A percentile compares a stretch with the other conserved stretches of the same genome.
These are phyloP conservation scores for Blastobotrys proliferans DNA, from an alignment of 1,139 yeast species.

Conservation along the genomic window DNA sequence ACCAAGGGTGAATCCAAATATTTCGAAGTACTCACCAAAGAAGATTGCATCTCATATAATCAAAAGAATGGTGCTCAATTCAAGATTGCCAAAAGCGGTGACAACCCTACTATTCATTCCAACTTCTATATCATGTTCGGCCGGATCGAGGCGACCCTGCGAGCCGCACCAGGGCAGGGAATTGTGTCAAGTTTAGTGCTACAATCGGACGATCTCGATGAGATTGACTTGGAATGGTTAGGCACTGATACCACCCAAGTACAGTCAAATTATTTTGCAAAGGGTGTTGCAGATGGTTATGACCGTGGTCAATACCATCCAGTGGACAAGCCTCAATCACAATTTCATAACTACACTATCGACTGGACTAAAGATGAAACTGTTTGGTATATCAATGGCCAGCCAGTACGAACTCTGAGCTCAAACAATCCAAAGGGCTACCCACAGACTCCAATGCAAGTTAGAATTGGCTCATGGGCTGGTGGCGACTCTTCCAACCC, in stretches of 20 bases:
- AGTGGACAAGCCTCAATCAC: slow-evolving; percentile 51
- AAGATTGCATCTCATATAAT: slow-evolving; percentile 28
- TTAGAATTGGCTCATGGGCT: slow-evolving; percentile 74
- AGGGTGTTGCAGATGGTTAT: slow-evolving; percentile 68
- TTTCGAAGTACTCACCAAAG: slow-evolving; percentile 13
- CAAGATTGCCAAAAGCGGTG: slow-evolving; percentile 56
- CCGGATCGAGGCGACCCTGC: slow-evolving; percentile 62
- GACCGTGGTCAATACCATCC: slow-evolving; percentile 72
- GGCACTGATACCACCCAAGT: slow-evolving; percentile 70
- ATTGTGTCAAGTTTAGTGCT: slow-evolving; percentile 73
- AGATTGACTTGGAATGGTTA: slow-evolving; percentile 78
- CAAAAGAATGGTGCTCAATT: slow-evolving; percentile 55
- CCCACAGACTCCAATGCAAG: slow-evolving; percentile 74
- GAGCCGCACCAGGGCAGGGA: slow-evolving; percentile 73
- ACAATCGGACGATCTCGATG: slow-evolving; percentile 82
- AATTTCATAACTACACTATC: slow-evolving; percentile 69
- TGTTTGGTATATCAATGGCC: slow-evolving; percentile 54
- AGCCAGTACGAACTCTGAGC: slow-evolving; percentile 50
- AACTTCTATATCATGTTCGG: slow-evolving; percentile 86
- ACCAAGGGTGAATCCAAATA: slow-evolving; percentile 1
- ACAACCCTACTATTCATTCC: slow-evolving; percentile 72
- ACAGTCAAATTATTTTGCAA: slow-evolving; percentile 76
- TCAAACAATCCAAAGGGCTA: slow-evolving; percentile 52
- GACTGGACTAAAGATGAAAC: slow-evolving; percentile 69
- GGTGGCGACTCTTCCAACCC: slow-evolving; percentile 69